Evolutionary conservation across 768 basidiomycete species (phyloP), one percentile per base, ranked within the genome.

Genomic region (Ramaria sp.): DNA sequence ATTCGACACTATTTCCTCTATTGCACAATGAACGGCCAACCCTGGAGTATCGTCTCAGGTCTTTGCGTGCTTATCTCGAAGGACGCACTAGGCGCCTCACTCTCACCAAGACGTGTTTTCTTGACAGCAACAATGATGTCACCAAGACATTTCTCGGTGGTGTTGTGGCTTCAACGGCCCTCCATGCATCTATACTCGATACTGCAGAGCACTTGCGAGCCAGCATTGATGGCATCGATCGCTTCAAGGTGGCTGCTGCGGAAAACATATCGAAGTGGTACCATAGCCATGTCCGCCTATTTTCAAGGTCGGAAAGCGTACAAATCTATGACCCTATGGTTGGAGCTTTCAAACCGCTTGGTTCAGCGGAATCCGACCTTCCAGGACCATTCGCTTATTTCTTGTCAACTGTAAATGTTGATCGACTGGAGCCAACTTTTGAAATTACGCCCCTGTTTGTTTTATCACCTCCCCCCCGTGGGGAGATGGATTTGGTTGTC

Each of bases 321-420:
- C 34, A 37, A 61, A 73, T 80, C 30, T 96, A 88, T 68, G 78
- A 89, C 62, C 77, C 81, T 9, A 54, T 62, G 2, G 66, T 68
- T 10, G 66, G 74, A 33, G 57, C 67, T 3, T 87, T 91, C 64
- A 66, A 80, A 15, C 61, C 70, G n/a, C 54, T 67, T 48, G 46
- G 30, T 1, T 70, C 74, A 62, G 68, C 69, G 2, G 67, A 70
- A 13, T 69, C 69, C 10, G 58, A 66, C 53, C 60, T 91, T 10
- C 63, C 74, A 2, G 94, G 91, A 1, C 91, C 91, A 4, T 96
- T 94, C 64, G 74, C 78, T 27, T 98, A 97, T 70, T 88, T 96
- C 67, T 69, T 93, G 24, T 80, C 86, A 9, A 86, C 88, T 0
- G 75, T 86, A 53, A 88, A 91, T 59, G 88, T 88, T 43, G 88